phyloP scores from a whole-genome alignment of 192 early-diverging fungal species.

The Umbelopsis ramanniana region DNA sequence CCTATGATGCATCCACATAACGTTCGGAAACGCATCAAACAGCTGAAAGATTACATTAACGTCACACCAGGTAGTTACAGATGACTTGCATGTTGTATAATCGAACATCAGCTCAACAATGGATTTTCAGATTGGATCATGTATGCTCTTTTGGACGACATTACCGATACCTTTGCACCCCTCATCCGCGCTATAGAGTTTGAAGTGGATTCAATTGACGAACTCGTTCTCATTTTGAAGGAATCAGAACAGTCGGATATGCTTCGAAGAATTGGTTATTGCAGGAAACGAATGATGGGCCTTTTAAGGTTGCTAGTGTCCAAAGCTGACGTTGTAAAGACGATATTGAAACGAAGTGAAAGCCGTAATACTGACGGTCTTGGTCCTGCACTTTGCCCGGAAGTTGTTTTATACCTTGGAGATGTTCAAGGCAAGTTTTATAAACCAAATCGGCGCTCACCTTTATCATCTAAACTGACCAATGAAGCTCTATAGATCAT shows the following conservation, averaged over 20 bases:
- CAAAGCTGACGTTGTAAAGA: conserved; percentile 78
- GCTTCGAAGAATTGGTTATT: conserved; percentile 75
- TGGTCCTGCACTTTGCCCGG: conserved; percentile 40
- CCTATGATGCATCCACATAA: conserved; percentile 81
- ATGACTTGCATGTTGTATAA: too few relatives aligned
- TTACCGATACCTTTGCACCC: conserved; percentile 92
- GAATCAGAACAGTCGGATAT: conserved; percentile 87
- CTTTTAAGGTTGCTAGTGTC: conserved; percentile 68
- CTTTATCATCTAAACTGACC: not conserved
- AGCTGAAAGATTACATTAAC: conserved; percentile 82
- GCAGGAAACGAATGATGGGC: conserved; percentile 72
- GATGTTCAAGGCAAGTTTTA: conserved; percentile 64
- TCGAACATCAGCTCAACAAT: not conserved
- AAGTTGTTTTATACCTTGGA: conserved; percentile 75
- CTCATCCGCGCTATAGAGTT: conserved; percentile 86
- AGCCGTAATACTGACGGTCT: conserved; percentile 22
- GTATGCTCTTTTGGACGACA: conserved; percentile 94
- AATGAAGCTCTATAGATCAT: conserved; percentile 55
- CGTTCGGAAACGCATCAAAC: conserved; percentile 84
- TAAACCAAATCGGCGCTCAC: not conserved
- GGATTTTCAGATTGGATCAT: conserved; percentile 87
- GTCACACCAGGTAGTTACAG: conserved; percentile 70
- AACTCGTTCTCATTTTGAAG: conserved; percentile 90
- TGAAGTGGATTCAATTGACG: conserved; percentile 95
- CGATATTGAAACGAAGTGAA: conserved; percentile 70